Evolutionary conservation across 495 filamentous ascomycete species (phyloP).

Genomic region (Daldinia loculata): DNA sequence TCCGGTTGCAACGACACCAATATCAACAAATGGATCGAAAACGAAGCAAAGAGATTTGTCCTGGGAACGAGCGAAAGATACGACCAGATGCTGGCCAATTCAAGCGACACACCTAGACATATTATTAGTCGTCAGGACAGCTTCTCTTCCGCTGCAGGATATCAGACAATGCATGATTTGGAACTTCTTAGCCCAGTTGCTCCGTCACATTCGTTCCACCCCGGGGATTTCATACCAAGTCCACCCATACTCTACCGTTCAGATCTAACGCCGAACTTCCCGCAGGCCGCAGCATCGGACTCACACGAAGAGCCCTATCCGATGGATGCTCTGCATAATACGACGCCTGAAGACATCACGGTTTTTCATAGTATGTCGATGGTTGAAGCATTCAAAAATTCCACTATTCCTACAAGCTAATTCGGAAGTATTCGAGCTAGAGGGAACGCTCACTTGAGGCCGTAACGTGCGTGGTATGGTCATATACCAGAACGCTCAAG

Average conservation of each 20-base stretch:
- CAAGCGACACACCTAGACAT: conserved; percentile 21
- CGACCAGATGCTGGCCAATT: conserved; percentile 44
- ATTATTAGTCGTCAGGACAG: conserved; percentile 19
- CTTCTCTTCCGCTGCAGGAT: conserved; percentile 28
- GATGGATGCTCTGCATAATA: neutral
- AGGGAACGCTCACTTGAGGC: neutral
- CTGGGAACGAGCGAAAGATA: conserved; percentile 46
- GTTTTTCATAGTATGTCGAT: conserved; percentile 21
- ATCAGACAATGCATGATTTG: conserved; percentile 4
- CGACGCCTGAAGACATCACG: neutral
- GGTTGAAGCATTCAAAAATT: conserved; percentile 2
- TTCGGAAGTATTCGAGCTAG: neutral
- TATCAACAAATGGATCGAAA: conserved; percentile 58
- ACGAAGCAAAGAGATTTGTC: conserved; percentile 54
- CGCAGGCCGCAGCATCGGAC: neutral
- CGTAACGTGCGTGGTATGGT: neutral
- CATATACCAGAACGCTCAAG: neutral
- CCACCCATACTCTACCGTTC: conserved; percentile 26
- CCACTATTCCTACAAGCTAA: conserved; percentile 5
- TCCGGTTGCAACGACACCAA: conserved; percentile 65
- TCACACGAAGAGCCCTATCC: conserved; percentile 16
- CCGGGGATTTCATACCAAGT: conserved; percentile 10
- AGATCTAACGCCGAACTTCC: conserved; percentile 17
- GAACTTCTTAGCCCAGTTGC: conserved; percentile 24
- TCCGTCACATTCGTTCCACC: conserved; percentile 22